Percentiles rank a stretch among this genome's conserved stretches.
Evolutionary conservation across 192 early-diverging fungal genomes (phyloP).

Genomic region (Gryganskiella cystojenkinii): DNA sequence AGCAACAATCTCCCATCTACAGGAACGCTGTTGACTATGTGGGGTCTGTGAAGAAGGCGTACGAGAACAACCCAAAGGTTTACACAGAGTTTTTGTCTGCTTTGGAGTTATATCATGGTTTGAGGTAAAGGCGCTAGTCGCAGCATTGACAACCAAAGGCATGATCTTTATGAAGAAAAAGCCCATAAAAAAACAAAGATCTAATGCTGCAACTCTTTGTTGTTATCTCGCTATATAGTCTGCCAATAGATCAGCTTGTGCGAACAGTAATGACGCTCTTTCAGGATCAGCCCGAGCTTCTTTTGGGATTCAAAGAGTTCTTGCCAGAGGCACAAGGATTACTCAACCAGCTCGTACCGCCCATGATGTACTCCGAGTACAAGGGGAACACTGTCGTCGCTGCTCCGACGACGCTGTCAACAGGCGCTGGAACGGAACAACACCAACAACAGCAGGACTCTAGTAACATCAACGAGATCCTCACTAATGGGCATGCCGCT

Average conservation of each 20-base stretch:
- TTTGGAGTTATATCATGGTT: constrained; percentile 38
- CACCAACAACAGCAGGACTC: constrained; percentile 11
- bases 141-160: no score
- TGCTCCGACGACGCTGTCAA: background rate
- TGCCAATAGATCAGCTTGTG: constrained; percentile 41
- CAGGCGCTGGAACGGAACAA: constrained; percentile 1
- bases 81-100: constrained; percentile 39
- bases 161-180: no score
- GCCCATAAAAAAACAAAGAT: no score
- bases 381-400: background rate
- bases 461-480: constrained; percentile 3
- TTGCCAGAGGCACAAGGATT: constrained; percentile 42
- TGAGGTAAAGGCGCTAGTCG: no score
- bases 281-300: constrained; percentile 47
- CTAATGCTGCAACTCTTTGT: background rate
- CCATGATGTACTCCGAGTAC: constrained; percentile 53
- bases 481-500: constrained; percentile 34
- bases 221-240: no score
- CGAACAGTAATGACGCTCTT: constrained; percentile 46
- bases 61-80: constrained; percentile 36
- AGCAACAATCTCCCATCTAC: constrained; percentile 34
- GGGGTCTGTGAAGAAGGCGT: constrained; percentile 45
- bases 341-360: constrained; percentile 44
- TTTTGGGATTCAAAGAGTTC: constrained; percentile 53
- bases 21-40: constrained; percentile 41